These are phyloP conservation scores for Eutypella sp. DNA, from an alignment of 2,329 filamentous ascomycete species.

Conservation along the genomic window DNA sequence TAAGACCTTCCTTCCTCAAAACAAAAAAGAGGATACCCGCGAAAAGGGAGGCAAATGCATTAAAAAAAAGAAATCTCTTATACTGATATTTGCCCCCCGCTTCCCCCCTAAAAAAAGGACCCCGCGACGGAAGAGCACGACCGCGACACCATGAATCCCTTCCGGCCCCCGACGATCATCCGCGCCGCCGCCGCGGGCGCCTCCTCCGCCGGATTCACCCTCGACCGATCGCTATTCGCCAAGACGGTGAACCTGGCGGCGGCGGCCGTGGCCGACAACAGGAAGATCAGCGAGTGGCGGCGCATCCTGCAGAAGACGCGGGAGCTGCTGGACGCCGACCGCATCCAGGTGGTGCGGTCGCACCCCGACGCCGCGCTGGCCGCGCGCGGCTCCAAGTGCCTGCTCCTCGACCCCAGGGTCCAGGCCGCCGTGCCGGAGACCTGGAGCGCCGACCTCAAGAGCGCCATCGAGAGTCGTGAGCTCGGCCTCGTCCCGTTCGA, in stretches of 20 bases:
- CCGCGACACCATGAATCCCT: slow-evolving; percentile 44
- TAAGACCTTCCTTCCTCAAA: neutral
- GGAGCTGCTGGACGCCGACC: slow-evolving; percentile 61
- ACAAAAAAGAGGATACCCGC: neutral
- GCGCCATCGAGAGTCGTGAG: slow-evolving; percentile 63
- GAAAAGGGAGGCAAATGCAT: neutral
- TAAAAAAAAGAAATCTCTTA: neutral
- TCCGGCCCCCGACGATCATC: slow-evolving; percentile 76
- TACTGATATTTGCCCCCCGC: neutral
- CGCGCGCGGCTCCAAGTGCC: slow-evolving; percentile 53
- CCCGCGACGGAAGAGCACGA: slow-evolving; percentile 23
- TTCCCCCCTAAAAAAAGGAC: slow-evolving; percentile 8
- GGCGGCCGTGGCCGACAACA: slow-evolving; percentile 69
- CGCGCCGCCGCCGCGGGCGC: slow-evolving; percentile 52
- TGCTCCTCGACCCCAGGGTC: slow-evolving; percentile 55
- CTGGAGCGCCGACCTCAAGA: slow-evolving; percentile 66
- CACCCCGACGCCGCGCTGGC: slow-evolving; percentile 56
- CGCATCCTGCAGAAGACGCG: slow-evolving; percentile 59
- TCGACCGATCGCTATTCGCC: slow-evolving; percentile 80
- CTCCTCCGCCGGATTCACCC: slow-evolving; percentile 31
- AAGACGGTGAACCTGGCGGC: slow-evolving; percentile 73
- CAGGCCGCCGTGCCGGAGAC: slow-evolving; percentile 61
- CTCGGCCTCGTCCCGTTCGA: slow-evolving; percentile 71
- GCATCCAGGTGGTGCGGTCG: slow-evolving; percentile 56
- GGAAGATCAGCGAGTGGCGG: slow-evolving; percentile 68